Percentiles rank a stretch among this genome's conserved stretches.
Evolutionary conservation across 345 rosid genomes (phyloP).

Genomic region (Aethionema arabicum): DNA sequence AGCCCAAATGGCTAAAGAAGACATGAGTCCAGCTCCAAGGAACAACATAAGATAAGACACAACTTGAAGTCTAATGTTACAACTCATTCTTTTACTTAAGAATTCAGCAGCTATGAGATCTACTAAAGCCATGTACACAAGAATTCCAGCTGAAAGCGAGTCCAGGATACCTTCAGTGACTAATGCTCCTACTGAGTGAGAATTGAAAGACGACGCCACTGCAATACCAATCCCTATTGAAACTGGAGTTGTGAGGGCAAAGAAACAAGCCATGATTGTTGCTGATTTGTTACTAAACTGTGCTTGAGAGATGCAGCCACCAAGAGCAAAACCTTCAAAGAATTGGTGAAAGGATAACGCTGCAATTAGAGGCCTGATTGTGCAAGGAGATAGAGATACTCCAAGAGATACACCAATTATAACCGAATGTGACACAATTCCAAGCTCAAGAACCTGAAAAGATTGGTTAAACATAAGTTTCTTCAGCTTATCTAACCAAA

Average conservation of each 20-base stretch:
- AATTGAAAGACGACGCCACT: constrained; percentile 59
- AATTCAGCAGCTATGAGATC: constrained; percentile 96
- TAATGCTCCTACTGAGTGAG: constrained; percentile 60
- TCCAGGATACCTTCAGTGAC: constrained; percentile 76
- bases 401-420: constrained; percentile 89
- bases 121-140: constrained; percentile 94
- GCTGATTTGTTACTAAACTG: constrained; percentile 59
- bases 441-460: constrained; percentile 81
- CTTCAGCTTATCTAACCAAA: neutral
- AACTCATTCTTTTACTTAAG: constrained; percentile 83
- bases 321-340: constrained; percentile 95
- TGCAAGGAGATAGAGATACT: constrained; percentile 80
- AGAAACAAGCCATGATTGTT: constrained; percentile 74
- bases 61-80: constrained; percentile 77
- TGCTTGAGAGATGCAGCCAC: constrained; percentile 95
- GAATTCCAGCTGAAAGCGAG: constrained; percentile 82
- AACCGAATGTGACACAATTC: constrained; percentile 85
- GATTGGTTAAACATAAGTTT: neutral
- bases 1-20: constrained; percentile 83
- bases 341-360: constrained; percentile 94
- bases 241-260: constrained; percentile 73
- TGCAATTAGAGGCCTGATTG: constrained; percentile 80
- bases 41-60: constrained; percentile 72
- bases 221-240: constrained; percentile 73
- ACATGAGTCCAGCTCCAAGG: constrained; percentile 86